These are phyloP conservation scores for Trichoderma hamatum DNA, from an alignment of 2,329 filamentous ascomycete genomes.

Conservation along the genomic window DNA sequence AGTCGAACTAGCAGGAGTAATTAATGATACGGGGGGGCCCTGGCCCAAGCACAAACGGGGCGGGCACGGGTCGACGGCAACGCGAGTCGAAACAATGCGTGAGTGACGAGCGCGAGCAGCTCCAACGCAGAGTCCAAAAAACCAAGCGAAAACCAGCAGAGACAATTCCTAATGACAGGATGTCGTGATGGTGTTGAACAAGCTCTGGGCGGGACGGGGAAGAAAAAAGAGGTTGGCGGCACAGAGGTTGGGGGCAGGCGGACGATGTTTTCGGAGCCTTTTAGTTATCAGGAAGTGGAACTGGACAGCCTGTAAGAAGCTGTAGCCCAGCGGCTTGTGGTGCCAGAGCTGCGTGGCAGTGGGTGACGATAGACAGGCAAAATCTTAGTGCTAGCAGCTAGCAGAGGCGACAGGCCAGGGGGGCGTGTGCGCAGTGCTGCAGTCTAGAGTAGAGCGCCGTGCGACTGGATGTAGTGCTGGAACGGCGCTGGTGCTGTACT, in stretches of 20 bases:
- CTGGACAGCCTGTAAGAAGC: conserved; percentile 21
- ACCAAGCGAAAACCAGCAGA: conserved; percentile 35
- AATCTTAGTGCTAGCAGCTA: conserved; percentile 7
- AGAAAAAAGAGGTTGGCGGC: conserved; percentile 30
- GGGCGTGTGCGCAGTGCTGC: conserved; percentile 13
- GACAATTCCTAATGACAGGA: conserved; percentile 34
- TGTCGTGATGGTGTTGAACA: conserved; percentile 36
- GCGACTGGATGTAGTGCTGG: neutral
- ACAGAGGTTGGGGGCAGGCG: conserved; percentile 35
- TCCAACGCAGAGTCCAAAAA: conserved; percentile 1
- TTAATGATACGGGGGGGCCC: conserved; percentile 24
- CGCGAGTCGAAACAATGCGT: conserved; percentile 24
- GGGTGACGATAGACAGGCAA: conserved; percentile 14
- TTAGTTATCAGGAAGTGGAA: conserved; percentile 29
- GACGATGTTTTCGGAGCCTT: conserved; percentile 35
- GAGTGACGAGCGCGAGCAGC: conserved; percentile 4
- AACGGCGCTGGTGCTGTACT: neutral
- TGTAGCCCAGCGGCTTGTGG: conserved; percentile 22
- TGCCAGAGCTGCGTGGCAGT: conserved; percentile 24
- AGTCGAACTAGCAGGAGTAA: conserved; percentile 17
- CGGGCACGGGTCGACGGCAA: conserved; percentile 22
- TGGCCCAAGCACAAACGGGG: conserved; percentile 24
- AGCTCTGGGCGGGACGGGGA: conserved; percentile 29
- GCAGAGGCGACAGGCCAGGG: conserved; percentile 9
- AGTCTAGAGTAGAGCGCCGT: conserved; percentile 5